A percentile compares a stretch with the other conserved stretches of the same genome.
Conservation (phyloP, 148 eudicot species). For the Vaccinium darrowii region DNA sequence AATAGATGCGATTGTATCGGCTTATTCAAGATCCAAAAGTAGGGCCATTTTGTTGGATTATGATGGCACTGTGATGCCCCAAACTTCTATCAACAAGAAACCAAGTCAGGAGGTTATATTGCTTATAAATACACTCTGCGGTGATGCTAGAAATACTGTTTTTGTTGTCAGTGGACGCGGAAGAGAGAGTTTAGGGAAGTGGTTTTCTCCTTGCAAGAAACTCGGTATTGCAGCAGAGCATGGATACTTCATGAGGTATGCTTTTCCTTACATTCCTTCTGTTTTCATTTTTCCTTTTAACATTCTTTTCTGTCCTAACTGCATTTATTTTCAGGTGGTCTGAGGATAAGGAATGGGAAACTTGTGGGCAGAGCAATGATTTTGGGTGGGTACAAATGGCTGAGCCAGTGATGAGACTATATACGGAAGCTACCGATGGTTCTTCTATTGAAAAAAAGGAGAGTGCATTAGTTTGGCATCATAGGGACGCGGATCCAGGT, state of each 20-base stretch:
- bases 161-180: conserved; percentile 50
- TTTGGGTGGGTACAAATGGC: conserved; percentile 52
- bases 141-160: conserved; percentile 38
- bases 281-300: background rate
- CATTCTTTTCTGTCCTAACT: background rate
- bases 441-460: conserved; percentile 45
- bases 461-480: conserved; percentile 53
- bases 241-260: conserved; percentile 48
- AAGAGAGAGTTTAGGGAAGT: conserved; percentile 41
- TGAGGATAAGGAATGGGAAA: conserved; percentile 40
- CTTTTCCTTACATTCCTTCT: background rate
- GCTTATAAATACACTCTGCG: conserved; percentile 28
- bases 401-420: conserved; percentile 44
- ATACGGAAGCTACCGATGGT: conserved; percentile 49
- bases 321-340: conserved; percentile 33
- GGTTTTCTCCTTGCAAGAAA: conserved; percentile 48
- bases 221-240: conserved; percentile 53
- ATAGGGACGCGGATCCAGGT: conserved; percentile 47
- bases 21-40: conserved; percentile 39
- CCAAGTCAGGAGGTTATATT: conserved; percentile 38
- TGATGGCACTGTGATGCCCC: conserved; percentile 55
- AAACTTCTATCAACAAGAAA: conserved; percentile 39
- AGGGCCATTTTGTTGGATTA: conserved; percentile 48
- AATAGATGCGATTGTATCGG: conserved; percentile 39
- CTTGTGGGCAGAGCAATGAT: conserved; percentile 33